phyloP scores from a whole-genome alignment of 805 yeast genomes.

The Wickerhamomyces canadensis region DNA sequence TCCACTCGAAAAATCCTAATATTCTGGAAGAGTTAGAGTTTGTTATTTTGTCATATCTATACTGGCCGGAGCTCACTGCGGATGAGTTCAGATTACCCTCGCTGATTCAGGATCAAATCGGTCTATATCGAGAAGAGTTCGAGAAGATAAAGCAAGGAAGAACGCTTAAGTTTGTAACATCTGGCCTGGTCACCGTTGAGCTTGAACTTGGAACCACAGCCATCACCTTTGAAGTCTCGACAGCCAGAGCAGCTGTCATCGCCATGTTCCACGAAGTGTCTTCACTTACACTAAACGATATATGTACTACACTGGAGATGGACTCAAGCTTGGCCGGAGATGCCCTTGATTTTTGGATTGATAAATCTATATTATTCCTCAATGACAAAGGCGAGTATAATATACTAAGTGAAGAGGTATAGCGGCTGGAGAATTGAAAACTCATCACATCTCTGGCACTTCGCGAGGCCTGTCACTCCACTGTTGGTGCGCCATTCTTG shows the following conservation, averaged over 20 bases:
- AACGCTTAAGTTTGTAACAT: constrained; percentile 44
- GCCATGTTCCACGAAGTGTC: constrained; percentile 34
- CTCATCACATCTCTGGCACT: too few species aligned
- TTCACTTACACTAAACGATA: constrained; percentile 27
- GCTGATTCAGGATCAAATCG: constrained; percentile 34
- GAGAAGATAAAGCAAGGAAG: constrained; percentile 48
- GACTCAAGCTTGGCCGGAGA: constrained; percentile 32
- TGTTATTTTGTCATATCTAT: constrained; percentile 65
- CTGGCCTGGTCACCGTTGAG: constrained; percentile 59
- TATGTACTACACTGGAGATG: constrained; percentile 37
- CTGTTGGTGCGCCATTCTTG: too few species aligned
- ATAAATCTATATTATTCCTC: constrained; percentile 42
- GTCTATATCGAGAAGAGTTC: constrained; percentile 40
- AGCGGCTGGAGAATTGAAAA: too few species aligned
- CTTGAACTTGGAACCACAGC: constrained; percentile 46
- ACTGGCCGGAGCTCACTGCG: constrained; percentile 59
- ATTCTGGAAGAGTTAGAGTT: constrained; percentile 38
- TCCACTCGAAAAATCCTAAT: constrained; percentile 24
- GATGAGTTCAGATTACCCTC: constrained; percentile 39
- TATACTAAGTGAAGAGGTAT: too few species aligned
- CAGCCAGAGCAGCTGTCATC: constrained; percentile 67
- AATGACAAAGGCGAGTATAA: constrained; percentile 21
- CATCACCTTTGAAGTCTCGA: constrained; percentile 44
- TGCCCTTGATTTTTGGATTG: constrained; percentile 58
- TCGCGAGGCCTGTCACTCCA: too few species aligned